Percentiles rank a stretch among this genome's conserved stretches.
Conservation (phyloP, 345 rosid genomes). For the Rubroshorea leprosula region DNA sequence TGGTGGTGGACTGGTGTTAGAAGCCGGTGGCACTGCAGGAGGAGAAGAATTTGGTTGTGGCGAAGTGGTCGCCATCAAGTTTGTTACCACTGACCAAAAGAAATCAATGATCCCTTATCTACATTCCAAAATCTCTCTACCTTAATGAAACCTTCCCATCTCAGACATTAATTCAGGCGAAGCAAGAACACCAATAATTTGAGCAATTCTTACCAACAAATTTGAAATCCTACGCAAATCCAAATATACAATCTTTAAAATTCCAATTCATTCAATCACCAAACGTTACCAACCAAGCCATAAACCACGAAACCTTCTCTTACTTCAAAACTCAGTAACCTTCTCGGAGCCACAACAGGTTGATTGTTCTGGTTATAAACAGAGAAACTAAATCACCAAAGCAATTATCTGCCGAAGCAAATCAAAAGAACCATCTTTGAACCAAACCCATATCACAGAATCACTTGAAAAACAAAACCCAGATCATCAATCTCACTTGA, state of each 20-base stretch:
- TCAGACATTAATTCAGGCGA: not conserved
- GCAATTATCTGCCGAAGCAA: not conserved
- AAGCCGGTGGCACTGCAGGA: constrained; percentile 39
- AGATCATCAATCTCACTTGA: not conserved
- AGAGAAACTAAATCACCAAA: constrained; percentile 25
- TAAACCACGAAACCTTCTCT: constrained; percentile 25
- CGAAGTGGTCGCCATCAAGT: constrained; percentile 53
- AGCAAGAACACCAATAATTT: constrained; percentile 10
- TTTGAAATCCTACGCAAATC: constrained; percentile 9
- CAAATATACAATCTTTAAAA: constrained; percentile 14
- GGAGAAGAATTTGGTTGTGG: constrained; percentile 54
- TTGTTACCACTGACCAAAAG: constrained; percentile 4
- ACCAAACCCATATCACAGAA: constrained; percentile 17
- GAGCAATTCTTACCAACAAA: constrained; percentile 9
- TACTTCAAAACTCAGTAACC: constrained; percentile 31
- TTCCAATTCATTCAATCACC: constrained; percentile 25
- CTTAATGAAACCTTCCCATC: not conserved
- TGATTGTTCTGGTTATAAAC: constrained; percentile 22
- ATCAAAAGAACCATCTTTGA: not conserved
- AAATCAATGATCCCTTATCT: constrained; percentile 12
- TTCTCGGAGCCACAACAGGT: not conserved
- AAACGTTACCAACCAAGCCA: constrained; percentile 41
- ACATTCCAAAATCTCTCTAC: constrained; percentile 13
- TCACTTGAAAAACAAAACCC: constrained; percentile 18
- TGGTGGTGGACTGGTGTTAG: constrained; percentile 21